A percentile compares a stretch with the other conserved stretches of the same genome.
These are phyloP conservation scores for Acanthamoeba triangularis DNA, from an alignment of 208 protist species.

Conservation along the genomic window DNA sequence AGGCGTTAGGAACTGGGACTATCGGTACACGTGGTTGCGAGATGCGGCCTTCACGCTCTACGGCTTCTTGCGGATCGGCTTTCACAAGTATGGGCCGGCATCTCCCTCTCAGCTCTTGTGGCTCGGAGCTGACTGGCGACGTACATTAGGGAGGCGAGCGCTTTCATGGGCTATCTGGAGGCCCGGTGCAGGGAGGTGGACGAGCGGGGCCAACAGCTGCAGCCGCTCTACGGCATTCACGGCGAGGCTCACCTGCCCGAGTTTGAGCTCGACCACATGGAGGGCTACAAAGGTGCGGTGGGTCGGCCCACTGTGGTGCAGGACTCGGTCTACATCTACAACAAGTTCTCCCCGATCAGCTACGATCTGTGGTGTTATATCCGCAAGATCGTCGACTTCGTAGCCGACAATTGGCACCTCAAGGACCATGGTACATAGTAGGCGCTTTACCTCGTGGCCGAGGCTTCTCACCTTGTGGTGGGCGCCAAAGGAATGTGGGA, in stretches of 20 bases:
- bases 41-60: slow-evolving; percentile 88
- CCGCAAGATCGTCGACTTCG: slow-evolving; percentile 82
- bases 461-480: not conserved
- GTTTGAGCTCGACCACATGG: slow-evolving; percentile 79
- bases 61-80: slow-evolving; percentile 87
- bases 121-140: not conserved
- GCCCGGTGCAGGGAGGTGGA: slow-evolving; percentile 78
- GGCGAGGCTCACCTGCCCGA: slow-evolving; percentile 82
- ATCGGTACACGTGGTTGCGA: slow-evolving; percentile 86
- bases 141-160: slow-evolving; percentile 80
- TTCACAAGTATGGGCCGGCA: slow-evolving; percentile 77
- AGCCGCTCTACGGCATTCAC: slow-evolving; percentile 81
- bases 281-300: slow-evolving; percentile 81
- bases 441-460: not conserved
- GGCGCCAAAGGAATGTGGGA: slow-evolving; percentile 84
- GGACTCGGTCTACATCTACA: slow-evolving; percentile 72
- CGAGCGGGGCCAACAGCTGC: not conserved
- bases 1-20: slow-evolving; percentile 88
- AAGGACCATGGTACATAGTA: slow-evolving; percentile 77
- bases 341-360: slow-evolving; percentile 80
- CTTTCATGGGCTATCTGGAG: slow-evolving; percentile 85
- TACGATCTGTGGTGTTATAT: slow-evolving; percentile 88
- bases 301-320: not conserved
- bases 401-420: slow-evolving; percentile 82
- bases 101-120: not conserved